Conservation (phyloP, 2,329 filamentous ascomycete genomes). For the Paraconiothyrium sp. region DNA sequence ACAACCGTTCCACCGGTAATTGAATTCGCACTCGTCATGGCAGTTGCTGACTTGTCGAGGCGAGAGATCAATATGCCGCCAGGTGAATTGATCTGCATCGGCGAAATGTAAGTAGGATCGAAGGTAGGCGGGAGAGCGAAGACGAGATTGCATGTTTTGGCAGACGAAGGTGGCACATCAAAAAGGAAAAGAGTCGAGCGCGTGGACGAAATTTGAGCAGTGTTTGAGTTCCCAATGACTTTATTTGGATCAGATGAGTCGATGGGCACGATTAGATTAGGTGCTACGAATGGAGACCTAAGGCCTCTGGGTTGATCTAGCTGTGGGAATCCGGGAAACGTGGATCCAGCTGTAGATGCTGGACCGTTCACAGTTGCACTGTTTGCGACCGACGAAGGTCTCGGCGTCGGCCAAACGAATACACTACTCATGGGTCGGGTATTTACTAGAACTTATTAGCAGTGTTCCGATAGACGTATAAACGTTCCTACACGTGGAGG, state of each 20-base stretch:
- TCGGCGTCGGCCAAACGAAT: constrained; percentile 20
- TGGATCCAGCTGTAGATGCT: constrained; percentile 18
- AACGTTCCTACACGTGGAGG: not conserved
- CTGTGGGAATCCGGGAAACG: constrained; percentile 16
- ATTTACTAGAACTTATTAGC: constrained; percentile 19
- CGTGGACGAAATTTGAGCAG: constrained; percentile 51
- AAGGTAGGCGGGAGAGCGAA: constrained; percentile 57
- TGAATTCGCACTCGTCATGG: constrained; percentile 21
- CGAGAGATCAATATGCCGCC: constrained; percentile 49
- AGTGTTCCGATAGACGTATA: not conserved
- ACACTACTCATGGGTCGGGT: constrained; percentile 22
- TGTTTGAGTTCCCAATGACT: constrained; percentile 52
- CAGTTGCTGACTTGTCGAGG: constrained; percentile 26
- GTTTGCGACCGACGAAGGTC: constrained; percentile 11
- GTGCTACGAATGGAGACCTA: constrained; percentile 46
- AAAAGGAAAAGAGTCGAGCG: constrained; percentile 58
- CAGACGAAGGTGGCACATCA: constrained; percentile 52
- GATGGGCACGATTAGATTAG: constrained; percentile 51
- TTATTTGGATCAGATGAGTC: constrained; percentile 48
- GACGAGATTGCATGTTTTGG: constrained; percentile 58
- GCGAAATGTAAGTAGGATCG: constrained; percentile 43
- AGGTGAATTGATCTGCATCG: constrained; percentile 35
- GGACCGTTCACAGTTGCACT: not conserved
- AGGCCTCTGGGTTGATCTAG: constrained; percentile 40
- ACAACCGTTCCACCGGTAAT: constrained; percentile 19